Evolutionary conservation across 2,329 filamentous ascomycete species (phyloP), one percentile per base, ranked within the genome.

Genomic region (Apiospora hydei): DNA sequence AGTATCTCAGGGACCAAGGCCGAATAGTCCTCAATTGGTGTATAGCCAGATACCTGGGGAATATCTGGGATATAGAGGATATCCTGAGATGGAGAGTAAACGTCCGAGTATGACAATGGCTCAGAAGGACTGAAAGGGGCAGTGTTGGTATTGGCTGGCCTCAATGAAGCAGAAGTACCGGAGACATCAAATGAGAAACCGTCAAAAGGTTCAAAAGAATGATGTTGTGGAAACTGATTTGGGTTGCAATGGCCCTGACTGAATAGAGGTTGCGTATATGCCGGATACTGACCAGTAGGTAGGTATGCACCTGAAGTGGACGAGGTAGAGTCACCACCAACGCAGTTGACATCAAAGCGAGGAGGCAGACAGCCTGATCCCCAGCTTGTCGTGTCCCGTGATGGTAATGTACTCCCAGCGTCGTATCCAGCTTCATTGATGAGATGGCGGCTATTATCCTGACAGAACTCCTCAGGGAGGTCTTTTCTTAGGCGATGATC

Each of bases 401-500:
- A 57, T 30, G 51, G 51, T 13, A 18, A 18, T 18, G 4, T 7
- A 18, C 51, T 57, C 51, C 51, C 51, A 57, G 13, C 51, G 30
- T 57, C 51, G 18, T 18, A 16, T 30, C 51, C 51, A 18, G 2
- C 51, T 57, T 18, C 51, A 30, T 57, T 57, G 51, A 13, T 30
- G 51, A 57, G 51, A 57, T 6, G 26, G 51, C 51, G 13, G 13
- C 51, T 57, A 57, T 3, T 26, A 34, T 30, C 13, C 18, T 57
- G 26, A 4, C 26, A 57, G 51, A 18, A 7, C 51, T 26, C 51
- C 51, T 5, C 13, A 57, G 51, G 51, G 51, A 18, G 18, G 14
- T 57, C 24, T 18, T 34, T 30, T 57, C 51, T 57, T 57, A 57
- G 5, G 26, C 51, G 51, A 57, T 57, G 51, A 57, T 57, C 24